Conservation (phyloP, 202 grass and related monocot genomes). For the Zoysia matrella region DNA sequence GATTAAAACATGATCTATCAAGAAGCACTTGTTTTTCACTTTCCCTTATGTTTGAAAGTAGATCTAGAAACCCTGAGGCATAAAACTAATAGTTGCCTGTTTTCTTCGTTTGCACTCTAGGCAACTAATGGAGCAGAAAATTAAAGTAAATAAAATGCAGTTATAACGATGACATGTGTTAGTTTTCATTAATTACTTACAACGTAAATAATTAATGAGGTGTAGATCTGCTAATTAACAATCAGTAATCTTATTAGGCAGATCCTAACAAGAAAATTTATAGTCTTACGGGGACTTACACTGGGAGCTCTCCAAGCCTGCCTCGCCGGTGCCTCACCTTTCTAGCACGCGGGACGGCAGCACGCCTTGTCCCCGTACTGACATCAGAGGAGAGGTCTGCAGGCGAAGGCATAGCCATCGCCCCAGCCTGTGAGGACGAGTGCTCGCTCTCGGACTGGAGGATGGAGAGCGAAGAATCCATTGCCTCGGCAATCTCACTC, state of each 20-base stretch:
- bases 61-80: neutral
- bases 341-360: neutral
- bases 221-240: constrained; percentile 24
- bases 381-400: neutral
- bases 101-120: neutral
- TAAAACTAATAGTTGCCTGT: neutral
- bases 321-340: constrained; percentile 41
- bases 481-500: constrained; percentile 26
- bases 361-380: neutral
- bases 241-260: neutral
- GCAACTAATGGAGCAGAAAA: constrained; percentile 4
- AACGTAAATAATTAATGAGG: neutral
- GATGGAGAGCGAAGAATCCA: constrained; percentile 41
- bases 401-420: neutral
- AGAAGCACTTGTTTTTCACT: too few species aligned
- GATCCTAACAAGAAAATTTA: neutral
- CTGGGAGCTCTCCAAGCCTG: constrained; percentile 19
- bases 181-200: neutral
- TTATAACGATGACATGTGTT: neutral
- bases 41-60: neutral
- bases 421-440: neutral
- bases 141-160: neutral
- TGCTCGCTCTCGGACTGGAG: constrained; percentile 46
- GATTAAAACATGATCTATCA: too few species aligned
- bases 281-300: constrained; percentile 32